phyloP scores from a whole-genome alignment of 139 green algal genomes.

The Yamagishiella unicocca region DNA sequence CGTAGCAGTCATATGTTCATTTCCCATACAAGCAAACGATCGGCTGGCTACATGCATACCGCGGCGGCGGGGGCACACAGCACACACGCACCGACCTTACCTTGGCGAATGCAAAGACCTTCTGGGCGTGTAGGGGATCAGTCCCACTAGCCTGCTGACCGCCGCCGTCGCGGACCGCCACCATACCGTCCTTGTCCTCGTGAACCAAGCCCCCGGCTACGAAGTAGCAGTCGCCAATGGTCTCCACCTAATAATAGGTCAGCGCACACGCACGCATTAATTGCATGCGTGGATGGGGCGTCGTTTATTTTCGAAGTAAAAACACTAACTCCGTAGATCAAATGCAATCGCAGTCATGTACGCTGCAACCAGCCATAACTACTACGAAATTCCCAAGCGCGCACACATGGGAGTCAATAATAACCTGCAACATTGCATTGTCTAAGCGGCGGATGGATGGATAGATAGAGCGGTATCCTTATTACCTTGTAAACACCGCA shows the following conservation, averaged over 20 bases:
- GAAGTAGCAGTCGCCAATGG: slow-evolving; percentile 48
- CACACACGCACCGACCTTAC: background rate
- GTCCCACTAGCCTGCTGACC: background rate
- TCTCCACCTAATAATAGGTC: slow-evolving; percentile 14
- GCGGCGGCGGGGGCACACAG: background rate
- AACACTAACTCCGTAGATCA: background rate
- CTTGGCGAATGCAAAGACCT: slow-evolving; percentile 43
- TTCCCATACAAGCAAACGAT: too few species aligned
- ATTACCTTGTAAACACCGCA: slow-evolving; percentile 36
- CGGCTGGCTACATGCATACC: background rate
- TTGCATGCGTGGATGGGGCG: background rate
- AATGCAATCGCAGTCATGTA: background rate
- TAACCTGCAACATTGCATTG: too few species aligned
- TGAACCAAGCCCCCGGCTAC: slow-evolving; percentile 19
- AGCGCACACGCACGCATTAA: background rate
- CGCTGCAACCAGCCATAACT: background rate
- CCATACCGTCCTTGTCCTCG: slow-evolving; percentile 26
- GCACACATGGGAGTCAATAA: too few species aligned
- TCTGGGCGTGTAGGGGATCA: slow-evolving; percentile 48
- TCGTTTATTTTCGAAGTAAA: background rate
- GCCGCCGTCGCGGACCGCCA: slow-evolving; percentile 1
- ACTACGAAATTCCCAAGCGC: too few species aligned
- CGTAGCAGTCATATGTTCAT: background rate
- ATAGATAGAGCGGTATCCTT: background rate
- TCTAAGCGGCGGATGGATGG: too few species aligned